Evolutionary conservation across 805 yeast species (phyloP).

Genomic region (Kockiozyma suomiensis): DNA sequence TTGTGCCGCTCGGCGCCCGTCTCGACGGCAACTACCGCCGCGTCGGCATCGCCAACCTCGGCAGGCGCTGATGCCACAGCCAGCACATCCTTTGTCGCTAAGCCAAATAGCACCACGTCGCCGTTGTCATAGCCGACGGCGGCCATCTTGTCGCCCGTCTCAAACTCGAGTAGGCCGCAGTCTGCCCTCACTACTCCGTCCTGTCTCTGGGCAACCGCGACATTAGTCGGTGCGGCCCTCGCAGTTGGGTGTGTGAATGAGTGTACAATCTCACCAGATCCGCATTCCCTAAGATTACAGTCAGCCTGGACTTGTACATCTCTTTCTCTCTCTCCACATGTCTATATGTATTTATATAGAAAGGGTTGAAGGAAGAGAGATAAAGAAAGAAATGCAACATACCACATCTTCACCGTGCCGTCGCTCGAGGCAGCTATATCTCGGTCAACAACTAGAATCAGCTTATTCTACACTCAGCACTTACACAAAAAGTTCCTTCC

Average conservation of each 20-base stretch:
- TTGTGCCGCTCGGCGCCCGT: neutral
- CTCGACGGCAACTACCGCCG: slow-evolving; percentile 1
- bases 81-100: slow-evolving; percentile 15
- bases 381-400: slow-evolving; percentile 45
- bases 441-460: neutral
- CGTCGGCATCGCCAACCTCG: slow-evolving; percentile 1
- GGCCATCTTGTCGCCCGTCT: slow-evolving; percentile 46
- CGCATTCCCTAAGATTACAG: slow-evolving; percentile 43
- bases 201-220: slow-evolving; percentile 37
- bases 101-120: slow-evolving; percentile 19
- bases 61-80: neutral
- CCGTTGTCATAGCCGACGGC: slow-evolving; percentile 46
- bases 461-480: slow-evolving; percentile 40
- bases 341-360: too few relatives aligned
- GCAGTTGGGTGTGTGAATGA: slow-evolving; percentile 40
- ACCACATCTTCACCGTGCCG: slow-evolving; percentile 67
- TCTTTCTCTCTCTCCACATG: too few relatives aligned
- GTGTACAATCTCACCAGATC: slow-evolving; percentile 52
- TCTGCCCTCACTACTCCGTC: slow-evolving; percentile 34
- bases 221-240: slow-evolving; percentile 5
- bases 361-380: too few relatives aligned
- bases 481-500: slow-evolving; percentile 69
- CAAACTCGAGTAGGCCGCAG: slow-evolving; percentile 49
- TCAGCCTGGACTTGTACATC: too few relatives aligned
- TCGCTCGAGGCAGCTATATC: slow-evolving; percentile 38